Evolutionary conservation across 257 asterid genomes (phyloP), one percentile per base, ranked within the genome.

Genomic region (Forsythia viridissima): DNA sequence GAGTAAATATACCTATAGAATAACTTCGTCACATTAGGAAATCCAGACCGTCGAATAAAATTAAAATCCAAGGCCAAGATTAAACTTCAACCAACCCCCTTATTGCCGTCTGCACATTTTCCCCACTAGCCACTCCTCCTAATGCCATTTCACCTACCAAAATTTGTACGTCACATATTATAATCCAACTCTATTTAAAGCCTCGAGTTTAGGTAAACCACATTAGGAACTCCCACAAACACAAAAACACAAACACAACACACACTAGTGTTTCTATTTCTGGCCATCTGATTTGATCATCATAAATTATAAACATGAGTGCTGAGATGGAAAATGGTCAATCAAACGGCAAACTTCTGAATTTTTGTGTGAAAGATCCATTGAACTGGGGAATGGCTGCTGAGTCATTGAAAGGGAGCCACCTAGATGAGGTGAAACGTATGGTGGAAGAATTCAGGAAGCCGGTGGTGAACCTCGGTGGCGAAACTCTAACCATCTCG

Each of bases 321-420:
- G 55, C 78, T 24, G 77, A 11, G 39, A 55, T 51, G 71, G 89
- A 78, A 37, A 88, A 81, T 18, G 90, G 81, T 11, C 78, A 10
- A 11, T 37, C 82, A 0, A 87, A 81, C 24, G 90, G 89, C 34
- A 16, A 84, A 37, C 74, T 34, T 5, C 15, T 75, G 40, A 85
- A 80, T 0, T 86, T 90, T 57, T 92, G 98, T 79, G 34, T 73
- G 77, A 73, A 37, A 0, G 98, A 94, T 63, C 98, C 97, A 3
- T 72, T 94, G 78, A 94, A 92, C 86, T 94, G 98, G 98, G 98
- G 70, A 6, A 79, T 81, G 77, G 98, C 98, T 20, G 97, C 98
- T 6, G 98, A 88, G 77, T 80, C 91, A 8, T 72, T 94, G 37
- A 88, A 74, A 75, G 97, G 98, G 65, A 92, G 98, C 82, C 98